Percentiles rank a stretch among this genome's conserved stretches.
phyloP scores from a whole-genome alignment of 129 eudicot species.

The Tagetes patula region DNA sequence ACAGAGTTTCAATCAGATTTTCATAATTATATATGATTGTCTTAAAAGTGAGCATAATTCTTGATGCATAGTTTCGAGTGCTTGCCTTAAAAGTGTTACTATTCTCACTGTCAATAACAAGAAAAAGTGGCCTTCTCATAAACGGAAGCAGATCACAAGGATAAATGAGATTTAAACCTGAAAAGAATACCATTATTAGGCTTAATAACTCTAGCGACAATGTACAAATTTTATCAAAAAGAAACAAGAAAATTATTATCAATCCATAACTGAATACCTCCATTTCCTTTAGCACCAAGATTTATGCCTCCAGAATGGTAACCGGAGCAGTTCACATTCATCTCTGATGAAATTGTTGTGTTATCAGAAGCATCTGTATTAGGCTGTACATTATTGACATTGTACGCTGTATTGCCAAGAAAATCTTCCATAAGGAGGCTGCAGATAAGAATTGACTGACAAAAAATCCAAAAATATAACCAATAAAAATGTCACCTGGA shows the following conservation, averaged over 20 bases:
- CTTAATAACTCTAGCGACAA: background rate
- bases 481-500: slow-evolving; percentile 44
- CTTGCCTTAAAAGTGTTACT: slow-evolving; percentile 83
- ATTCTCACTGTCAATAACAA: slow-evolving; percentile 75
- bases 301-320: slow-evolving; percentile 51
- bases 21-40: background rate
- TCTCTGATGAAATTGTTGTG: slow-evolving; percentile 34
- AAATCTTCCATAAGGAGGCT: slow-evolving; percentile 20
- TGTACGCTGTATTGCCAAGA: slow-evolving; percentile 41
- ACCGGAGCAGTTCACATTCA: slow-evolving; percentile 26
- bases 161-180: slow-evolving; percentile 80
- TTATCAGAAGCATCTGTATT: slow-evolving; percentile 39
- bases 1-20: slow-evolving; percentile 17
- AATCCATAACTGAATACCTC: slow-evolving; percentile 51
- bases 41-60: background rate
- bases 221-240: background rate
- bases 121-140: slow-evolving; percentile 84
- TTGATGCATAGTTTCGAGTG: slow-evolving; percentile 20
- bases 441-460: slow-evolving; percentile 9
- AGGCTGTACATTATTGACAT: slow-evolving; percentile 45
- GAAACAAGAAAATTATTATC: background rate
- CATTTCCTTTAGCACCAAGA: slow-evolving; percentile 80
- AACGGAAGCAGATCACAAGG: slow-evolving; percentile 95
- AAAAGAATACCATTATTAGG: slow-evolving; percentile 28
- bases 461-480: background rate